phyloP scores from a whole-genome alignment of 805 yeast genomes.

The Naumovozyma dairenensis region DNA sequence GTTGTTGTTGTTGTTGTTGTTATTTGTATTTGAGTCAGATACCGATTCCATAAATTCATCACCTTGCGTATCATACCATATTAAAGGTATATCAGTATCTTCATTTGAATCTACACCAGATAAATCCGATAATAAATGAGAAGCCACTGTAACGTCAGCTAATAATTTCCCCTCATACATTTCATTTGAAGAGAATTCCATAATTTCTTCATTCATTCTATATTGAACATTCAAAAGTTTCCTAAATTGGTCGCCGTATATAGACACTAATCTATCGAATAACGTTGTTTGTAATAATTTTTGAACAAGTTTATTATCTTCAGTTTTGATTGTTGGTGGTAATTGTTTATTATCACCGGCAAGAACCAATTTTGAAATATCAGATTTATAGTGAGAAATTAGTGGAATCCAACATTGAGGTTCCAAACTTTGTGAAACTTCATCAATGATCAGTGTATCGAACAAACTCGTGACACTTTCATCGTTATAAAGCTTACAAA shows the following conservation, averaged over 20 bases:
- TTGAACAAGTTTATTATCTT: conserved; percentile 33
- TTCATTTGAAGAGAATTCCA: conserved; percentile 63
- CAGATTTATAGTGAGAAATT: conserved; percentile 46
- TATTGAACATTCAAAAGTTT: conserved; percentile 69
- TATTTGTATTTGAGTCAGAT: no score
- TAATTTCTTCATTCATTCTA: conserved; percentile 72
- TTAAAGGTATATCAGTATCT: conserved; percentile 43
- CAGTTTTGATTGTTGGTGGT: conserved; percentile 78
- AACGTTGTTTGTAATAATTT: conserved; percentile 51
- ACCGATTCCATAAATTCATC: conserved; percentile 65
- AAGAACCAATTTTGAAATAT: conserved; percentile 48
- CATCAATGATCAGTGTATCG: conserved; percentile 83
- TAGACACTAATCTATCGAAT: conserved; percentile 64
- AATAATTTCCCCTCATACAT: conserved; percentile 54
- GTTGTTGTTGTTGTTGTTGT: no score
- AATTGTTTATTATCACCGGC: conserved; percentile 93
- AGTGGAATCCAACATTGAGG: conserved; percentile 97
- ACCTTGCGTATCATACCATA: conserved; percentile 93
- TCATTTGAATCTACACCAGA: conserved; percentile 41
- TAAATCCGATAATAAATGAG: conserved; percentile 46
- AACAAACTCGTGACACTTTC: conserved; percentile 36
- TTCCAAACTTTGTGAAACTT: conserved; percentile 87
- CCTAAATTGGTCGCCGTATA: conserved; percentile 39
- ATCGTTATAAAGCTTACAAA: conserved; percentile 40
- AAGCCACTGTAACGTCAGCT: conserved; percentile 52